Evolutionary conservation across 176 grass and related monocot genomes (phyloP), one percentile per base, ranked within the genome.

Genomic region (Rhynchospora breviuscula): DNA sequence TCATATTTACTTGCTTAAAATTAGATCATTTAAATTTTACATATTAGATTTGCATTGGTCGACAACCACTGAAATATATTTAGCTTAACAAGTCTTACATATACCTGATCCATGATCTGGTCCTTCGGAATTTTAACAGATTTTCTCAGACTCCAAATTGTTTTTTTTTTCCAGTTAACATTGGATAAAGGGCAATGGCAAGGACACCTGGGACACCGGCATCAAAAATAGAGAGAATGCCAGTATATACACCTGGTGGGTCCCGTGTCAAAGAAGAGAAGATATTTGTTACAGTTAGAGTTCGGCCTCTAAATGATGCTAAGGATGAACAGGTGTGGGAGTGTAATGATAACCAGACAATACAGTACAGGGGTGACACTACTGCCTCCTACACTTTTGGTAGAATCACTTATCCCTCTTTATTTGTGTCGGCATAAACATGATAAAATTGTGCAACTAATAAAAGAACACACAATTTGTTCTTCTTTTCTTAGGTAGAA

Each of bases 221-320:
- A 35, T 91, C 89, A 22, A 97, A 94, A 84, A 92, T 91, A 31
- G 93, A 95, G 63, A 85, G 91, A 59, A 85, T 89, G 70, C 89
- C 89, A 0, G 76, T 87, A 59, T 91, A 80, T 2, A 98, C 89
- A 13, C 89, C 94, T 83, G 96, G 96, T 58, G 91, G 93, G 62
- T 88, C 92, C 79, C 91, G 84, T 70, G 85, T 86, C 73, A 93
- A 90, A 70, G 96, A 99, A 82, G 96, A 99, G 83, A 99, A 99
- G 59, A 99, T 99, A 76, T 99, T 99, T 88, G 96, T 99, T 81
- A 99, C 96, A 26, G 96, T 99, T 21, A 91, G 96, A 56, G 86
- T 95, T 72, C 67, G 93, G 17, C 96, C 93, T 77, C 79, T 93
- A 79, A 93, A 89, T 84, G 67, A 79, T 45, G 56, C 66, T 3